phyloP scores from a whole-genome alignment of 192 early-diverging fungal genomes.

The Chytriomyces sp. region DNA sequence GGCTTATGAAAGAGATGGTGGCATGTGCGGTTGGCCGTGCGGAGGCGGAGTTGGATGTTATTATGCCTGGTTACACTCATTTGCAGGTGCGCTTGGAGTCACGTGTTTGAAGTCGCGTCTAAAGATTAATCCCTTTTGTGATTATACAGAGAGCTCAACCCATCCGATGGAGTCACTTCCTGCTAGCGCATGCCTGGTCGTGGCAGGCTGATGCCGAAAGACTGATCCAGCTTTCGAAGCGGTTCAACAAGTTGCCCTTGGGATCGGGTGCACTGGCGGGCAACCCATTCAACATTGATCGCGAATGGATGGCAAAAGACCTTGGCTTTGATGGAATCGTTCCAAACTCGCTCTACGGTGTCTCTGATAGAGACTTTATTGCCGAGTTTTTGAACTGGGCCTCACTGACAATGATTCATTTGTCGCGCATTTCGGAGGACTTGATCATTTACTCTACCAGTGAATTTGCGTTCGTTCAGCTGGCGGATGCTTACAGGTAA shows the following conservation, averaged over 20 bases:
- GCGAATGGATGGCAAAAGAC: slow-evolving; percentile 84
- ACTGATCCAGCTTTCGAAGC: slow-evolving; percentile 78
- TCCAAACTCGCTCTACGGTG: slow-evolving; percentile 90
- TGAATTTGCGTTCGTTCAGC: slow-evolving; percentile 93
- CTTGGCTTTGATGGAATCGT: slow-evolving; percentile 85
- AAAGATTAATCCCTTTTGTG: background rate
- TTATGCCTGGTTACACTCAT: slow-evolving; percentile 99
- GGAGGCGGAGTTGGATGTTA: slow-evolving; percentile 84
- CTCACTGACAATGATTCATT: slow-evolving; percentile 89
- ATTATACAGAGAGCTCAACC: slow-evolving; percentile 86
- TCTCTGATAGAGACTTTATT: slow-evolving; percentile 95
- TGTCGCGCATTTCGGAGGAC: slow-evolving; percentile 90
- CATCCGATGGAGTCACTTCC: slow-evolving; percentile 94
- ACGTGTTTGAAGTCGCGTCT: background rate
- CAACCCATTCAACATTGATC: slow-evolving; percentile 95
- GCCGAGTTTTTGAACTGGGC: slow-evolving; percentile 96
- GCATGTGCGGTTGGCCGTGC: slow-evolving; percentile 77
- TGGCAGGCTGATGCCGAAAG: slow-evolving; percentile 89
- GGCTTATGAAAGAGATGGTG: slow-evolving; percentile 78
- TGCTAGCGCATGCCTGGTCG: slow-evolving; percentile 88
- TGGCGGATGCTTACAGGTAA: slow-evolving; percentile 93
- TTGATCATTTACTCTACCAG: slow-evolving; percentile 91
- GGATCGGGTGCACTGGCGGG: slow-evolving; percentile 96
- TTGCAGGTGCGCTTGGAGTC: slow-evolving; percentile 65
- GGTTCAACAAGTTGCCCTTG: slow-evolving; percentile 84